Evolutionary conservation across 2,329 filamentous ascomycete genomes (phyloP).

Genomic region (Colletotrichum ledebouriae): DNA sequence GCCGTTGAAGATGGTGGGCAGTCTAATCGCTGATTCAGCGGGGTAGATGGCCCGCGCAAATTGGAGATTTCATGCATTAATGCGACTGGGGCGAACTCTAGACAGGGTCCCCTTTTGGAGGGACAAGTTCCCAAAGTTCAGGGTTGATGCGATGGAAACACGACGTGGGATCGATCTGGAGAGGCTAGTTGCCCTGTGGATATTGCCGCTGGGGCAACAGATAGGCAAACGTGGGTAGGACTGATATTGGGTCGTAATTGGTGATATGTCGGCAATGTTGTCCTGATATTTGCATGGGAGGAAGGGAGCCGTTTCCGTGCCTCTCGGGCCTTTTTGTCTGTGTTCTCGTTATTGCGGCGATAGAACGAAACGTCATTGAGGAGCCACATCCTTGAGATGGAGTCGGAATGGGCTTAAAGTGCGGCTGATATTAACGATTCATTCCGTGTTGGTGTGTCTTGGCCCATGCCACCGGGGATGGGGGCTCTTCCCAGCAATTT

Average conservation of each 20-base stretch:
- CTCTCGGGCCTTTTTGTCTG: constrained; percentile 27
- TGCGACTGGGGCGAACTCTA: constrained; percentile 30
- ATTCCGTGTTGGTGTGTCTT: constrained; percentile 33
- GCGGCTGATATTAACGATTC: constrained; percentile 37
- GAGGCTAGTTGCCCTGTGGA: constrained; percentile 33
- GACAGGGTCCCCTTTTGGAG: constrained; percentile 11
- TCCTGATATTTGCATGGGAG: constrained; percentile 33
- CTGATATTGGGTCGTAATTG: background rate
- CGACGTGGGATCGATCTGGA: constrained; percentile 10
- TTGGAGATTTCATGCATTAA: constrained; percentile 41
- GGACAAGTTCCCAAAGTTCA: background rate
- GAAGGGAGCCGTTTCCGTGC: constrained; percentile 24
- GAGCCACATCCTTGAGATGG: constrained; percentile 31
- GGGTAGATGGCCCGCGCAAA: constrained; percentile 40
- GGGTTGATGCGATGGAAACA: constrained; percentile 25
- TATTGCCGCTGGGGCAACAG: constrained; percentile 21
- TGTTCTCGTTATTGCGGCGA: constrained; percentile 23
- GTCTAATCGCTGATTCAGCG: constrained; percentile 42
- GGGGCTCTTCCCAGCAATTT: constrained; percentile 27
- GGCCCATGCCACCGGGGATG: constrained; percentile 35
- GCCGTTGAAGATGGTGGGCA: constrained; percentile 39
- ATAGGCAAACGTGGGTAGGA: background rate
- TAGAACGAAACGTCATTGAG: constrained; percentile 40
- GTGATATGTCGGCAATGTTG: constrained; percentile 25
- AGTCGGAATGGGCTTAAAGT: constrained; percentile 36